A percentile compares a stretch with the other conserved stretches of the same genome.
phyloP scores from a whole-genome alignment of 1,139 yeast genomes.

The Pichia sp. region DNA sequence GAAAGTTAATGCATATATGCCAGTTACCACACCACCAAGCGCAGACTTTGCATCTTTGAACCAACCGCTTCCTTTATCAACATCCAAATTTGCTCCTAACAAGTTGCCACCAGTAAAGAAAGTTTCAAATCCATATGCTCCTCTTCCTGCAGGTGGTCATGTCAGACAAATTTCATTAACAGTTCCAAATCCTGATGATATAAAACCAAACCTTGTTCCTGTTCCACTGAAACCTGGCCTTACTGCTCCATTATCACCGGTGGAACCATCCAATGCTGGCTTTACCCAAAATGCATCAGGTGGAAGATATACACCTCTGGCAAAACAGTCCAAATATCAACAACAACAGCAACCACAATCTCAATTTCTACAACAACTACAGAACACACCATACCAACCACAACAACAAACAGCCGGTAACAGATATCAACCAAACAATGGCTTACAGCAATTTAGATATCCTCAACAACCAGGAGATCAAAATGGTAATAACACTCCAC shows the following conservation, averaged over 20 bases:
- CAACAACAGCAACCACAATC: background rate
- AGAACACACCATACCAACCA: no score
- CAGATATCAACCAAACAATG: background rate
- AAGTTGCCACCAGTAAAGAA: constrained; percentile 13
- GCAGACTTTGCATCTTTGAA: background rate
- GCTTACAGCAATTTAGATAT: background rate
- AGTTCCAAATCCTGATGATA: constrained; percentile 16
- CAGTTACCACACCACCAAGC: constrained; percentile 4
- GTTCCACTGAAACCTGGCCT: constrained; percentile 27
- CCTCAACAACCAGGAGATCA: background rate
- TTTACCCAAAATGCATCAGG: background rate
- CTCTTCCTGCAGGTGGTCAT: constrained; percentile 32
- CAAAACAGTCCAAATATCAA: no score
- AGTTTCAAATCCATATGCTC: constrained; percentile 31
- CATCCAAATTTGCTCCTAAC: background rate
- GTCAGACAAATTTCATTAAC: constrained; percentile 25
- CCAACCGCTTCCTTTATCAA: background rate
- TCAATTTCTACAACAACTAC: no score
- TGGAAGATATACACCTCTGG: background rate
- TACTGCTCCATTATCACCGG: constrained; percentile 1
- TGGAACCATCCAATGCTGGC: background rate
- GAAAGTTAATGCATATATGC: constrained; percentile 22
- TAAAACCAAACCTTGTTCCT: constrained; percentile 29
- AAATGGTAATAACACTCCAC: no score
- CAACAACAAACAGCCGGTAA: background rate